Base-by-base conservation (phyloP, 2,329 filamentous ascomycete species). In the Escovopsis weberi region DNA sequence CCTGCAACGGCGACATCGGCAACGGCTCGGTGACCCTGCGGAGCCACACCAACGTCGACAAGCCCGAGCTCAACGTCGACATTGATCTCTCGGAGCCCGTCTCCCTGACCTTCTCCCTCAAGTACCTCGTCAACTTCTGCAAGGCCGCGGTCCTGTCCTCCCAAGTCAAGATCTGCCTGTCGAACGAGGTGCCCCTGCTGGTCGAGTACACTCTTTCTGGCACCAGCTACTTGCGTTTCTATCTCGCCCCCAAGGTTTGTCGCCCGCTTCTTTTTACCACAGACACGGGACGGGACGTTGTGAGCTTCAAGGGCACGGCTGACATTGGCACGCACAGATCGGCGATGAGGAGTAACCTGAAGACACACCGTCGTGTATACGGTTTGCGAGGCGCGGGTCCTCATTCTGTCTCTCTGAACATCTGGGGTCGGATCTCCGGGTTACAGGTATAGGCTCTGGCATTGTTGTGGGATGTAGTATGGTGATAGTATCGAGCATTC, bases 81-180 rank as follows among this genome's bases (percentile, higher is more conserved):
- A 95, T 98, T 62, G 79, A 87, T 59, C 78, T 98, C 48, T 82
- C 78, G 34, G 93, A 98, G 69, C 86, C 91, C 41, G 91, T 98
- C 47, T 75, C 85, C 33, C 76, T 98, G 49, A 96, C 89, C 40
- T 98, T 98, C 71, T 96, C 91, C 32, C 82, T 98, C 57, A 98
- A 98, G 71, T 98, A 98, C 69, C 81, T 98, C 3, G 85, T 94
- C 74, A 96, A 96, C 76, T 98, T 98, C 72, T 96, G 91, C 83
- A 98, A 98, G 72, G 93, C 93, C 32, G 83, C 86, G 49, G 80
- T 78, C 42, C 72, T 98, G 47, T 89, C 88, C 34, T 69, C 64
- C 53, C 73, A 75, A 51, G 93, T 98, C 65, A 91, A 84, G 68
- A 80, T 98, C 54, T 94, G 84, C 67, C 75, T 98, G 53, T 96